These are phyloP conservation scores for Arachnopeziza araneosa DNA, from an alignment of 2,329 filamentous ascomycete genomes.

Conservation along the genomic window DNA sequence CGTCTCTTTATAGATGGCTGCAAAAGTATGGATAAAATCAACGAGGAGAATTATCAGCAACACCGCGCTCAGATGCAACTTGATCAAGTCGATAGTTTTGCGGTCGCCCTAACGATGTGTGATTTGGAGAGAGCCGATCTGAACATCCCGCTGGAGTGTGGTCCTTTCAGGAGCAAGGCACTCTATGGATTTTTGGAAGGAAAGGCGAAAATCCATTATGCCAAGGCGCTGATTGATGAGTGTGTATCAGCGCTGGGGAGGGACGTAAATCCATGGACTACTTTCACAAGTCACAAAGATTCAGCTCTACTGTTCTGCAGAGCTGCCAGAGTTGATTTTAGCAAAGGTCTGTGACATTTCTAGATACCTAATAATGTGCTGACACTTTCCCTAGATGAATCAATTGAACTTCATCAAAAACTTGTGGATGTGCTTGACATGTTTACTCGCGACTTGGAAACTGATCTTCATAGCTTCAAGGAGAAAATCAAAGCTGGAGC, in stretches of 20 bases:
- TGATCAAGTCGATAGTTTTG: conserved; percentile 50
- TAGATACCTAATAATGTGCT: conserved; percentile 3
- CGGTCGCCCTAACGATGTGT: conserved; percentile 57
- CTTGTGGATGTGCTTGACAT: conserved; percentile 25
- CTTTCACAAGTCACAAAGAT: conserved; percentile 56
- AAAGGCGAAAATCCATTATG: conserved; percentile 34
- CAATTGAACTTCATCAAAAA: conserved; percentile 26
- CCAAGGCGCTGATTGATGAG: conserved; percentile 33
- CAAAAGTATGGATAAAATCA: conserved; percentile 25
- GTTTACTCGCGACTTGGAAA: conserved; percentile 20
- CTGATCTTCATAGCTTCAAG: conserved; percentile 20
- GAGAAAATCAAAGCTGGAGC: conserved; percentile 18
- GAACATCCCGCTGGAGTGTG: conserved; percentile 45
- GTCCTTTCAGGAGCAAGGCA: conserved; percentile 34
- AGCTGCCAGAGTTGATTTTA: conserved; percentile 51
- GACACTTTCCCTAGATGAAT: conserved; percentile 23
- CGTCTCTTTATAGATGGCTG: conserved; percentile 31
- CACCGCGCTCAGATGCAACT: conserved; percentile 33
- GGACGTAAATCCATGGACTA: conserved; percentile 55
- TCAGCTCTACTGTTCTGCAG: conserved; percentile 59
- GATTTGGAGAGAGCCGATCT: conserved; percentile 50
- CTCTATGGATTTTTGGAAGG: conserved; percentile 33
- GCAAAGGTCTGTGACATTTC: conserved; percentile 41
- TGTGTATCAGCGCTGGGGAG: conserved; percentile 51
- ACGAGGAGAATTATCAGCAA: conserved; percentile 24